Conservation (phyloP, 1,139 yeast genomes). For the Pichia sp. region DNA sequence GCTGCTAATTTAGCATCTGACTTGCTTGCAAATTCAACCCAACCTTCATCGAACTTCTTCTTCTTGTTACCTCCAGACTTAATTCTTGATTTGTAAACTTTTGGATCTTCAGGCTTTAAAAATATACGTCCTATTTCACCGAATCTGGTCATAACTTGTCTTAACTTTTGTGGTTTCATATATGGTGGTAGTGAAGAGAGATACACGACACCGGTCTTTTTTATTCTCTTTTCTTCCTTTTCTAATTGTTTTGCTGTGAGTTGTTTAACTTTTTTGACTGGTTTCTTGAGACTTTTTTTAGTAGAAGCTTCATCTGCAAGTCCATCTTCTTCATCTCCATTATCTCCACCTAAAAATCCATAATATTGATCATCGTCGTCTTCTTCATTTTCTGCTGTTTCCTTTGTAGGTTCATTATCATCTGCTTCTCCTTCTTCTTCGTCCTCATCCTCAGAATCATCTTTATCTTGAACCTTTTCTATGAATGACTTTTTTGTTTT, state of each 20-base stretch:
- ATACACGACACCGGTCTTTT: conserved; percentile 88
- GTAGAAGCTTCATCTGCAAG: conserved; percentile 13
- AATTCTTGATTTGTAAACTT: conserved; percentile 62
- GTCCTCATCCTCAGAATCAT: not conserved
- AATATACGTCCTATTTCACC: conserved; percentile 87
- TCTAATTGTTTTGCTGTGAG: conserved; percentile 53
- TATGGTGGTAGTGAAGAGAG: conserved; percentile 91
- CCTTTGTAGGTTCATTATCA: too few relatives aligned
- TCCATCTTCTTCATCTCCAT: conserved; percentile 16
- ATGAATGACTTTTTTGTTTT: conserved; percentile 8
- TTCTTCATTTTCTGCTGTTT: conserved; percentile 18
- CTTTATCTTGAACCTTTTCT: conserved; percentile 6
- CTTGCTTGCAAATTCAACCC: conserved; percentile 91
- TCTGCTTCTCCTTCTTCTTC: not conserved
- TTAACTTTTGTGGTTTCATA: conserved; percentile 91
- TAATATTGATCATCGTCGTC: conserved; percentile 19
- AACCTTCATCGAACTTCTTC: conserved; percentile 86
- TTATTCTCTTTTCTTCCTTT: conserved; percentile 56
- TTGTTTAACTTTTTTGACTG: conserved; percentile 41
- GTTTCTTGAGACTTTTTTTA: conserved; percentile 12
- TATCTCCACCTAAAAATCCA: conserved; percentile 12
- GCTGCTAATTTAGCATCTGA: conserved; percentile 90
- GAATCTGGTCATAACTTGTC: conserved; percentile 75
- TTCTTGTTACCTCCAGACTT: conserved; percentile 95
- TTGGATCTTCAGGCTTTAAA: conserved; percentile 80